These are phyloP conservation scores for Pythium myriotylum DNA, from an alignment of 352 stramenopile genomes.

Conservation along the genomic window DNA sequence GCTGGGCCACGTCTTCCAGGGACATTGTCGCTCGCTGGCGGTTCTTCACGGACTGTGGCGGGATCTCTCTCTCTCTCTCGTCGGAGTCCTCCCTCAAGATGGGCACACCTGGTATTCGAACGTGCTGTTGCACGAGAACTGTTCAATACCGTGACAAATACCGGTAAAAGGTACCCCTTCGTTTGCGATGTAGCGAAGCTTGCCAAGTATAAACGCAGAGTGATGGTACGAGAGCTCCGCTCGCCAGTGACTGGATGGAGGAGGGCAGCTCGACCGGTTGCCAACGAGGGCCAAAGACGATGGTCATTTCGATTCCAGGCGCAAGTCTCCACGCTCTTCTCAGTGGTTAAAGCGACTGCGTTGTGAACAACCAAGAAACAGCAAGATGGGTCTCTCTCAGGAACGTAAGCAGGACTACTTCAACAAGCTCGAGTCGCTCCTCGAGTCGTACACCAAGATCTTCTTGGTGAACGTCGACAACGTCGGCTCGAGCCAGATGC, in stretches of 20 bases:
- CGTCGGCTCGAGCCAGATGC: slow-evolving; percentile 99
- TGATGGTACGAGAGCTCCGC: slow-evolving; percentile 15
- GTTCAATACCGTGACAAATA: too few relatives aligned
- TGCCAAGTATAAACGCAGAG: slow-evolving; percentile 11
- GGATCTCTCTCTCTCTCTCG: not conserved
- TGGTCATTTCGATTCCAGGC: slow-evolving; percentile 44
- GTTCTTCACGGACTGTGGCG: too few relatives aligned
- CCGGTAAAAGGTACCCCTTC: slow-evolving; percentile 11
- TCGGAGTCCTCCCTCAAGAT: too few relatives aligned
- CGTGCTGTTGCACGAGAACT: too few relatives aligned
- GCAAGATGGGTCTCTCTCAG: slow-evolving; percentile 93
- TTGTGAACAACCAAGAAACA: slow-evolving; percentile 40
- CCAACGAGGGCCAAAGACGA: not conserved
- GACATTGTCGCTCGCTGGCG: slow-evolving; percentile 42
- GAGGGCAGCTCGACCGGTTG: slow-evolving; percentile 2
- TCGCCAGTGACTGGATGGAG: slow-evolving; percentile 23
- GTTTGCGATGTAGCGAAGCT: slow-evolving; percentile 24
- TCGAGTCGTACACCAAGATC: slow-evolving; percentile 97
- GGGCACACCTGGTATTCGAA: too few relatives aligned
- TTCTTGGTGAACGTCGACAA: slow-evolving; percentile 99
- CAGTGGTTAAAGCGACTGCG: slow-evolving; percentile 89
- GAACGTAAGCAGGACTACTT: slow-evolving; percentile 99
- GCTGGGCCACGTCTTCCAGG: slow-evolving; percentile 50
- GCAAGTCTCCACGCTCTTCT: slow-evolving; percentile 70
- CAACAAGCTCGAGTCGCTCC: slow-evolving; percentile 93